Conservation (phyloP, 2,329 filamentous ascomycete genomes). For the Corinectria fuckeliana region DNA sequence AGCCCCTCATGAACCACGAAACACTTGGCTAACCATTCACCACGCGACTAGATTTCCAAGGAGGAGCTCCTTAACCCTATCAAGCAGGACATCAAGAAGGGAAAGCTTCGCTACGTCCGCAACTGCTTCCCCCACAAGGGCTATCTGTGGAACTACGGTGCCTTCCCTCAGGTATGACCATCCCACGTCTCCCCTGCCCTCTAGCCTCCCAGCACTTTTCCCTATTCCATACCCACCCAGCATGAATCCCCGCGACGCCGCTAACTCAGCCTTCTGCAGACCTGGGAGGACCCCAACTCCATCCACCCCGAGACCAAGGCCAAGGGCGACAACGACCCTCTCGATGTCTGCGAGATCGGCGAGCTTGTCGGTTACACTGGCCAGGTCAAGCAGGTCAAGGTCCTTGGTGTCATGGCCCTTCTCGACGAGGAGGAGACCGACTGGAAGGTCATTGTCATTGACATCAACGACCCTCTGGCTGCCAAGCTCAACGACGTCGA, state of each 20-base stretch:
- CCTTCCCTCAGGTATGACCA: slow-evolving; percentile 86
- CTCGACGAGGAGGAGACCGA: slow-evolving; percentile 99
- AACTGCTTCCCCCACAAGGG: slow-evolving; percentile 99
- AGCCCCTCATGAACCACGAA: background rate
- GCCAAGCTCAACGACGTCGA: slow-evolving; percentile 97
- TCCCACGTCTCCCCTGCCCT: background rate
- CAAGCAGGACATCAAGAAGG: slow-evolving; percentile 99
- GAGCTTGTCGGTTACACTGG: slow-evolving; percentile 96
- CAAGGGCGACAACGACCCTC: slow-evolving; percentile 98
- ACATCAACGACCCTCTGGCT: slow-evolving; percentile 95
- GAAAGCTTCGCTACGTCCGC: slow-evolving; percentile 98
- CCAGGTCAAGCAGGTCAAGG: slow-evolving; percentile 99
- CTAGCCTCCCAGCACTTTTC: background rate
- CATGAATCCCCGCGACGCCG: slow-evolving; percentile 4
- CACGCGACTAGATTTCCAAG: slow-evolving; percentile 85
- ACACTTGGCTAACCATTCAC: slow-evolving; percentile 33
- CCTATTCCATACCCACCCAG: background rate
- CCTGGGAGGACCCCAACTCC: slow-evolving; percentile 97
- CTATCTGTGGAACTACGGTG: slow-evolving; percentile 99
- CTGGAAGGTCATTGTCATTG: slow-evolving; percentile 99
- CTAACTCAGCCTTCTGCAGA: slow-evolving; percentile 59
- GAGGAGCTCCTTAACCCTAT: slow-evolving; percentile 98
- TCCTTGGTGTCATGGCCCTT: slow-evolving; percentile 98
- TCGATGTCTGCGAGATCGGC: slow-evolving; percentile 99
- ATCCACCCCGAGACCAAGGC: slow-evolving; percentile 99